A percentile compares a stretch with the other conserved stretches of the same genome.
phyloP scores from a whole-genome alignment of 352 stramenopile genomes.

The Phytophthora pisi region DNA sequence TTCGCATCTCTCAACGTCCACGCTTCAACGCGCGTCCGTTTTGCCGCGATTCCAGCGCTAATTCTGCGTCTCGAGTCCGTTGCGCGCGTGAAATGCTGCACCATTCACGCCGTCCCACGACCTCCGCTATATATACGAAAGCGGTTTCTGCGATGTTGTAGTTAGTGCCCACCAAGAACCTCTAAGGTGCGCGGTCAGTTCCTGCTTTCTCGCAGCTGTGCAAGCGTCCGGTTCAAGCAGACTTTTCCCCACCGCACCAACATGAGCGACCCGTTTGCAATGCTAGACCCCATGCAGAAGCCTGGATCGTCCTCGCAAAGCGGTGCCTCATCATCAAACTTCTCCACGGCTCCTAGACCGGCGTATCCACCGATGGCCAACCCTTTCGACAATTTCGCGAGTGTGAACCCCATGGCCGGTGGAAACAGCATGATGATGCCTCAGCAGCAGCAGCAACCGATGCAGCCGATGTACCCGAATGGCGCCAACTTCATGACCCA shows the following conservation, averaged over 20 bases:
- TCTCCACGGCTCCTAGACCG: conserved; percentile 24
- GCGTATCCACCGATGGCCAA: conserved; percentile 28
- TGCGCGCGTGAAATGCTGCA: conserved; percentile 6
- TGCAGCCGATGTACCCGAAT: conserved; percentile 43
- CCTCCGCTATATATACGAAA: conserved; percentile 33
- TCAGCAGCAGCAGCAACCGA: conserved; percentile 32
- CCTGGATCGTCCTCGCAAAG: conserved; percentile 18
- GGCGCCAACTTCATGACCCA: conserved; percentile 74
- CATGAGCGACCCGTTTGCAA: conserved; percentile 62
- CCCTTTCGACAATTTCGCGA: conserved; percentile 45
- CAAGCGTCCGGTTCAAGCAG: conserved; percentile 14
- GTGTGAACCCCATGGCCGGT: conserved; percentile 17
- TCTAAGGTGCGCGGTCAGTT: conserved; percentile 21
- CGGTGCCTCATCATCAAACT: conserved; percentile 12
- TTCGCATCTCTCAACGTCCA: background rate
- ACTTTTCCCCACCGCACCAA: conserved; percentile 10
- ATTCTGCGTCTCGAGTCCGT: conserved; percentile 29
- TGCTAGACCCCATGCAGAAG: conserved; percentile 58
- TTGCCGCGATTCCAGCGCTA: conserved; percentile 17
- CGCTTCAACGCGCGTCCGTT: conserved; percentile 22
- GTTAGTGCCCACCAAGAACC: conserved; percentile 14
- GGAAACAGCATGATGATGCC: conserved; percentile 35
- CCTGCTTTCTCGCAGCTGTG: conserved; percentile 22
- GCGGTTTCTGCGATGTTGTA: conserved; percentile 18
- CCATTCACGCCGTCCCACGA: conserved; percentile 8